Evolutionary conservation across 306 rosid genomes (phyloP), one percentile per base, ranked within the genome.

Genomic region (Psophocarpus tetragonolobus): DNA sequence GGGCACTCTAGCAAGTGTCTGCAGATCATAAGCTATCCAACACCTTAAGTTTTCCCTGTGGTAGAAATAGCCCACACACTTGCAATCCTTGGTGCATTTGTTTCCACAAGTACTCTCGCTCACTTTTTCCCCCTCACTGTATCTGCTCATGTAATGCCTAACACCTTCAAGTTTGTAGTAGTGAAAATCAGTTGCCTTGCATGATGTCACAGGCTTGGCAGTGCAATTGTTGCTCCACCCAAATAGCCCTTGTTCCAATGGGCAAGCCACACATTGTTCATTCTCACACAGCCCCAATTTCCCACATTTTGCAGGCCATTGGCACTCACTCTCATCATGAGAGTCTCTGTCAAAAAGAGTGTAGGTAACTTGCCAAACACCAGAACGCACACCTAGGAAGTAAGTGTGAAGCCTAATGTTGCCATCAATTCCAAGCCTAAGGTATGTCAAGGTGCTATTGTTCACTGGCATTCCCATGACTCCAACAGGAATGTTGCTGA

Each of bases 371-470:
- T 93, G 70, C 90, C 96, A 88, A 4, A 88, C 90, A 23, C 90
- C 80, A 9, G 10, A 53, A 14, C 81, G 72, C 3, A 90, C 88
- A 21, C 71, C 79, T 4, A 81, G 54, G 39, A 77, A 73, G 76
- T 85, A 93, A 5, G 97, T 93, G 75, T 89, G 74, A 0, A 90
- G 7, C 67, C 51, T 84, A 47, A 93, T 57, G 64, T 88, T 93
- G 3, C 98, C 98, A 81, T 91, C 92, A 35, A 90, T 50, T 68
- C 86, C 97, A 17, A 93, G 91, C 75, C 97, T 80, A 18, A 93
- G 89, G 51, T 82, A 84, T 36, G 95, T 73, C 5, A 87, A 13
- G 11, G 98, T 84, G 68, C 81, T 54, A 4, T 93, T 91, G 68
- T 89, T 88, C 72, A 89, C 91, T 0, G 97, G 91, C 66, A 56